Evolutionary conservation across 176 grass and related monocot genomes (phyloP).

Genomic region (Guadua angustifolia): DNA sequence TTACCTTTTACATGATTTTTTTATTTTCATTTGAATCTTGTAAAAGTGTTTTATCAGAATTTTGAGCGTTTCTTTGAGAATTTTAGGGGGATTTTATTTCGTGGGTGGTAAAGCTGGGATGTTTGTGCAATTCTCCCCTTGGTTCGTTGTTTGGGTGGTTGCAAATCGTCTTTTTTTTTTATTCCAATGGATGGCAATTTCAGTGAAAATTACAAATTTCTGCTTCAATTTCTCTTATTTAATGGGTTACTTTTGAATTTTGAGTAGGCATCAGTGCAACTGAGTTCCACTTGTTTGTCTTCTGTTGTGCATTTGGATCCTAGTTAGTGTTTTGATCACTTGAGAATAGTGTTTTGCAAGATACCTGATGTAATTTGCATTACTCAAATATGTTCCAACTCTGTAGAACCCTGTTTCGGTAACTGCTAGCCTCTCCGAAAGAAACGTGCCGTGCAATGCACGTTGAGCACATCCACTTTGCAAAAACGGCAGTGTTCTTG

Average conservation of each 20-base stretch:
- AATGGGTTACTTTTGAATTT: background rate
- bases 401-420: constrained; percentile 8
- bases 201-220: constrained; percentile 20
- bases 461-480: constrained; percentile 15
- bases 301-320: background rate
- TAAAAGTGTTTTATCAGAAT: background rate
- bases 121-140: background rate
- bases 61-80: background rate
- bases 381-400: background rate
- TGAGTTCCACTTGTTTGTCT: background rate
- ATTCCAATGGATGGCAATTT: background rate
- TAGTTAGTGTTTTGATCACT: background rate
- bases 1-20: background rate
- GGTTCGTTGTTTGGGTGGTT: background rate
- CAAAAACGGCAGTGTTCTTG: background rate
- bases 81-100: background rate
- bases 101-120: background rate
- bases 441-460: constrained; percentile 52
- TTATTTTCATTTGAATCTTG: background rate
- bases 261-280: background rate
- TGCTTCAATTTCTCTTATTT: background rate
- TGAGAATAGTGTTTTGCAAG: background rate
- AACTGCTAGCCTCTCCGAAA: constrained; percentile 15
- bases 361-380: background rate
- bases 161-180: background rate